Evolutionary conservation across 768 basidiomycete species (phyloP).

Genomic region (Imleria badia): DNA sequence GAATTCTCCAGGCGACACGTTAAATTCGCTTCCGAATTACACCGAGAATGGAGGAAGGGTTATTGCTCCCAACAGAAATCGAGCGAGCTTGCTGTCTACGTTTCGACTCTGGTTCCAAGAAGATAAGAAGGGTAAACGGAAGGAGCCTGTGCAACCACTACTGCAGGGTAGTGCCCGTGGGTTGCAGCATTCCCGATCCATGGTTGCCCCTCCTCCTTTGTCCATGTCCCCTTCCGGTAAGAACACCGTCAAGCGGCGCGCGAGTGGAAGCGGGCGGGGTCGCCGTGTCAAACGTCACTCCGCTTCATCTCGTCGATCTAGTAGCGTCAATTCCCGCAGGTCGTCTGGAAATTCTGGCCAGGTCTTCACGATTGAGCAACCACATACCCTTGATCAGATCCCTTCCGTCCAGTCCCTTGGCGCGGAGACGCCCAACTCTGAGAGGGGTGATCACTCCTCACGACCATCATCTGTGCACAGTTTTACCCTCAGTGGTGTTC

Average conservation of each 20-base stretch:
- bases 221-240: slow-evolving; percentile 32
- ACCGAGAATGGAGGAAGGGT: slow-evolving; percentile 35
- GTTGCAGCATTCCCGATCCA: slow-evolving; percentile 27
- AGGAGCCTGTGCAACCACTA: slow-evolving; percentile 38
- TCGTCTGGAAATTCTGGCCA: slow-evolving; percentile 56
- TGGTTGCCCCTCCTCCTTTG: slow-evolving; percentile 21
- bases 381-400: slow-evolving; percentile 45
- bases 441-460: slow-evolving; percentile 74
- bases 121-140: slow-evolving; percentile 84
- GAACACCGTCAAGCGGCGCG: slow-evolving; percentile 49
- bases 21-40: slow-evolving; percentile 46
- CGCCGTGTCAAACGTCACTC: slow-evolving; percentile 69
- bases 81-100: slow-evolving; percentile 78
- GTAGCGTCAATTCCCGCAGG: slow-evolving; percentile 85
- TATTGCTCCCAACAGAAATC: slow-evolving; percentile 49
- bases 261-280: slow-evolving; percentile 44
- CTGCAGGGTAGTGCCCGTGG: slow-evolving; percentile 22
- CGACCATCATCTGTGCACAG: slow-evolving; percentile 87
- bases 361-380: slow-evolving; percentile 53
- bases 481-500: slow-evolving; percentile 51
- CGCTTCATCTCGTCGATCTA: slow-evolving; percentile 81
- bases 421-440: slow-evolving; percentile 85
- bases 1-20: slow-evolving; percentile 53
- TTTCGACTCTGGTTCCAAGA: slow-evolving; percentile 94
- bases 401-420: slow-evolving; percentile 72